These are phyloP conservation scores for Hypoxylon sp. DNA, from an alignment of 2,329 filamentous ascomycete genomes.

Conservation along the genomic window DNA sequence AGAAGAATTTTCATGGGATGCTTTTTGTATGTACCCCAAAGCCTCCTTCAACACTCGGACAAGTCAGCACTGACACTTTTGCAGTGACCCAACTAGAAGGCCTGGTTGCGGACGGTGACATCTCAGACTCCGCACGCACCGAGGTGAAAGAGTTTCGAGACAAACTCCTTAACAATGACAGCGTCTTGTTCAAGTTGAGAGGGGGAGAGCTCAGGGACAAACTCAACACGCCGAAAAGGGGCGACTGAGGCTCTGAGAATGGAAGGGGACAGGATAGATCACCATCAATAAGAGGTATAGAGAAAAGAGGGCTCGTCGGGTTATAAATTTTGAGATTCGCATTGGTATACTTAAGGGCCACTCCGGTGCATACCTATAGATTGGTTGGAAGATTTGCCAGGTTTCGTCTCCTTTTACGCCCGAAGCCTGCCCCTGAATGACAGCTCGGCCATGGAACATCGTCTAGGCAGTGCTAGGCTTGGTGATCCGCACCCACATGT, in stretches of 20 bases:
- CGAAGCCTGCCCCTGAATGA: too few relatives aligned
- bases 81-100: constrained; percentile 11
- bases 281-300: too few relatives aligned
- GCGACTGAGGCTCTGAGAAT: background rate
- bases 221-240: constrained; percentile 4
- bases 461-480: constrained; percentile 15
- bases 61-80: background rate
- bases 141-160: constrained; percentile 13
- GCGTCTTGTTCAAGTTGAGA: constrained; percentile 5
- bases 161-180: background rate
- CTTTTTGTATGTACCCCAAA: background rate
- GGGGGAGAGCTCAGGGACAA: background rate
- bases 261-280: background rate
- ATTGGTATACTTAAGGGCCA: too few relatives aligned
- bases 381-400: too few relatives aligned
- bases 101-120: constrained; percentile 6
- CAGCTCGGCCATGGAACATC: background rate
- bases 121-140: background rate
- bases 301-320: too few relatives aligned
- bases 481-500: constrained; percentile 44
- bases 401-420: too few relatives aligned
- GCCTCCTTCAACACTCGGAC: background rate
- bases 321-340: too few relatives aligned
- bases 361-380: too few relatives aligned
- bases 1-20: constrained; percentile 10